Evolutionary conservation across 257 asterid species (phyloP).

Genomic region (Solanum neorickii): DNA sequence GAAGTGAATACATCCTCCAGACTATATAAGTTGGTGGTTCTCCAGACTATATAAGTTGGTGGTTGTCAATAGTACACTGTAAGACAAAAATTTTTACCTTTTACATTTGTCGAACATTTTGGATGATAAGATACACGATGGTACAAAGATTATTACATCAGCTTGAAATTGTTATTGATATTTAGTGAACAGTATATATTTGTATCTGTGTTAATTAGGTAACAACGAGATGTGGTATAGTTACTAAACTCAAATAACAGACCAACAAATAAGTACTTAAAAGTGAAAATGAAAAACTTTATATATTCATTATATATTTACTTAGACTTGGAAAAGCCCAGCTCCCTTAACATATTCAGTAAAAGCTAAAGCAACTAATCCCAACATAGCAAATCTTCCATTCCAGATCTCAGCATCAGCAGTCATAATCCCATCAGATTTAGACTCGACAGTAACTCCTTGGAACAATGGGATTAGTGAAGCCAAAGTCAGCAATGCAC

Average conservation of each 20-base stretch:
- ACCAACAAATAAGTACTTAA: not conserved
- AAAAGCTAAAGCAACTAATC: constrained; percentile 64
- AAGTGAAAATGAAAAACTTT: not conserved
- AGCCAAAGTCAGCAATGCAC: constrained; percentile 39
- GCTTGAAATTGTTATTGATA: not conserved
- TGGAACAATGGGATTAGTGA: constrained; percentile 52
- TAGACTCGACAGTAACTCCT: constrained; percentile 48
- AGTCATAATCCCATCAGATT: constrained; percentile 31
- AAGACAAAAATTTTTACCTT: not conserved
- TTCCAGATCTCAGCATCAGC: constrained; percentile 76
- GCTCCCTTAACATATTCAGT: constrained; percentile 69
- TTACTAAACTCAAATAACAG: not conserved
- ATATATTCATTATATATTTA: not conserved
- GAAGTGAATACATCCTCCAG: not conserved
- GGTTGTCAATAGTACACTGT: not conserved
- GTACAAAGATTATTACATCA: not conserved
- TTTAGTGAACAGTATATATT: not conserved
- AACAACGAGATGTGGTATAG: not conserved
- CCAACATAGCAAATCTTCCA: constrained; percentile 85
- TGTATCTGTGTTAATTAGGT: not conserved
- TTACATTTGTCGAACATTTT: not conserved
- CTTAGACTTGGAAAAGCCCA: constrained; percentile 26
- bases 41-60: not conserved
- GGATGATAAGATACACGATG: not conserved
- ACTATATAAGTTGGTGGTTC: too few relatives aligned